These are phyloP conservation scores for Trypethelium eluteriae DNA, from an alignment of 495 filamentous ascomycete genomes.

Conservation along the genomic window DNA sequence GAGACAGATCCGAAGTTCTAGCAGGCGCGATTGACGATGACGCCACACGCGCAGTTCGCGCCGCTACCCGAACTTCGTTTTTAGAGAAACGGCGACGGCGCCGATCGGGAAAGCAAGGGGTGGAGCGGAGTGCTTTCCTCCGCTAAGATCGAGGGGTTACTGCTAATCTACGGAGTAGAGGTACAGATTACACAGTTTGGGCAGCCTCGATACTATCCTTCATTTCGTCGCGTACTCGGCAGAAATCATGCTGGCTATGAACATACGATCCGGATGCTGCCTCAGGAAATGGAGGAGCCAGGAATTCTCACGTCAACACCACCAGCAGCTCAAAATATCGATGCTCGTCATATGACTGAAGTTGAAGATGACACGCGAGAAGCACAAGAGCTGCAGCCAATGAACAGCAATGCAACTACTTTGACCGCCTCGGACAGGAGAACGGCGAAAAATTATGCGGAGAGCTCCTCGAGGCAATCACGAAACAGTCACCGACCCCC, in stretches of 20 bases:
- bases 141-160: too few relatives aligned
- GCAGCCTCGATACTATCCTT: neutral
- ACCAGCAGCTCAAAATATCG: neutral
- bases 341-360: neutral
- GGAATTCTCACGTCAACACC: neutral
- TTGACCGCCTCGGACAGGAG: neutral
- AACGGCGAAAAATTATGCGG: neutral
- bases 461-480: neutral
- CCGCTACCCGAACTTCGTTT: too few relatives aligned
- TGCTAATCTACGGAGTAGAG: too few relatives aligned
- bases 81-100: too few relatives aligned
- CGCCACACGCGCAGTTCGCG: neutral
- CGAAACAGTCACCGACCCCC: neutral
- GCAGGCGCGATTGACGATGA: neutral
- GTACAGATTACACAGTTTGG: too few relatives aligned
- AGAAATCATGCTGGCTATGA: neutral
- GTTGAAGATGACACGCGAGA: conserved; percentile 22
- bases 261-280: neutral
- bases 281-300: conserved; percentile 5
- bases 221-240: neutral
- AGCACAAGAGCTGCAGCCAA: conserved; percentile 21
- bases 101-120: too few relatives aligned
- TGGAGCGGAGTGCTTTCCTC: too few relatives aligned
- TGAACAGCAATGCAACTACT: neutral
- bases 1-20: neutral